Evolutionary conservation across 371 early-diverging fungal genomes (phyloP).

Genomic region (Nematocida minor): DNA sequence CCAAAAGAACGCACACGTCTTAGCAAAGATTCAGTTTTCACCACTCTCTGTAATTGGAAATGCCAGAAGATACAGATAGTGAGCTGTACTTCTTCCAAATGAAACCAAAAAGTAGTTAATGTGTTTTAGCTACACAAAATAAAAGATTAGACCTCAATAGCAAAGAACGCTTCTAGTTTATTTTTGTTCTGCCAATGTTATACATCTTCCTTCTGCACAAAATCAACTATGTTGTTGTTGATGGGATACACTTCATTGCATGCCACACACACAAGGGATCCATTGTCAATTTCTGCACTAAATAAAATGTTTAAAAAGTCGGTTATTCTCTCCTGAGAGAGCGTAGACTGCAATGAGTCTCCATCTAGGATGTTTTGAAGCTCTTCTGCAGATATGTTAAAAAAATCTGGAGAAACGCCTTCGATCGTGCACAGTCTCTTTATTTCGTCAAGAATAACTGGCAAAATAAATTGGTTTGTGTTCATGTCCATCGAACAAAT

Average conservation of each 20-base stretch:
- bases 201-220: slow-evolving; percentile 4
- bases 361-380: neutral
- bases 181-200: neutral
- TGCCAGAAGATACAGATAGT: too few species aligned
- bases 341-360: neutral
- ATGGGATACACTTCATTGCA: slow-evolving; percentile 9
- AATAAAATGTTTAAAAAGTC: slow-evolving; percentile 13
- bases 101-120: too few species aligned
- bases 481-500: slow-evolving; percentile 11
- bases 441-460: slow-evolving; percentile 1
- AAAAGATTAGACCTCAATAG: too few species aligned
- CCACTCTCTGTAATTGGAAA: neutral
- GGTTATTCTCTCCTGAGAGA: neutral
- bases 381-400: neutral
- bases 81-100: too few species aligned
- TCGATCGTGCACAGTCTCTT: neutral
- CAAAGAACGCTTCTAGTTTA: too few species aligned
- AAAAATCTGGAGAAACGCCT: neutral
- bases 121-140: too few species aligned
- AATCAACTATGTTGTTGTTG: slow-evolving; percentile 18
- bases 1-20: neutral
- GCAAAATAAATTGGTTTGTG: slow-evolving; percentile 5
- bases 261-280: slow-evolving; percentile 1
- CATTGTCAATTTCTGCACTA: slow-evolving; percentile 2
- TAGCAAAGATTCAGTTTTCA: neutral